phyloP scores from a whole-genome alignment of 2,329 filamentous ascomycete species.

The Pseudogymnoascus sp. region DNA sequence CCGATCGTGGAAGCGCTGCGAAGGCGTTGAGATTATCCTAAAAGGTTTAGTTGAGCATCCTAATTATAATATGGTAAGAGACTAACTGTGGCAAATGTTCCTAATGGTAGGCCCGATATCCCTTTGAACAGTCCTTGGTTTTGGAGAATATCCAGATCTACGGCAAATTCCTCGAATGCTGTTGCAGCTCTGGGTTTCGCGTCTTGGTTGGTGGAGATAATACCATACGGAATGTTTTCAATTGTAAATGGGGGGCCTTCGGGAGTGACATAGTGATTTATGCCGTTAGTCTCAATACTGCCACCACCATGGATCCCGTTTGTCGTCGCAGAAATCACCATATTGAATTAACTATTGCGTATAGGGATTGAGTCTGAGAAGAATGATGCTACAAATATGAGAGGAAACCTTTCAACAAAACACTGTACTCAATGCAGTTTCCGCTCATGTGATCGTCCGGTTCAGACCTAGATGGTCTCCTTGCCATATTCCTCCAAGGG shows the following conservation, averaged over 20 bases:
- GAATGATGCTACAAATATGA: neutral
- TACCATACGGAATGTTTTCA: slow-evolving; percentile 75
- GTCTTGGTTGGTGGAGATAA: slow-evolving; percentile 58
- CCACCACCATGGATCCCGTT: neutral
- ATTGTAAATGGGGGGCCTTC: slow-evolving; percentile 51
- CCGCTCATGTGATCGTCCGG: neutral
- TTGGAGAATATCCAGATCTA: slow-evolving; percentile 54
- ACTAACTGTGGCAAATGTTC: slow-evolving; percentile 47
- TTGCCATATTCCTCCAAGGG: neutral
- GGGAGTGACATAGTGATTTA: neutral
- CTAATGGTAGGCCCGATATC: slow-evolving; percentile 19
- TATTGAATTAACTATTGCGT: neutral
- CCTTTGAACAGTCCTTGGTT: neutral
- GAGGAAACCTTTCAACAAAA: neutral
- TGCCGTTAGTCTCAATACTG: neutral
- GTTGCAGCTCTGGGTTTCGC: slow-evolving; percentile 55
- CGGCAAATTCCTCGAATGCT: slow-evolving; percentile 63
- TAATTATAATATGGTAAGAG: slow-evolving; percentile 38
- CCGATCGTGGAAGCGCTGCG: slow-evolving; percentile 51
- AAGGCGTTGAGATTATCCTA: slow-evolving; percentile 48
- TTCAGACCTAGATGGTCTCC: neutral
- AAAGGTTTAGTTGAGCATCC: neutral
- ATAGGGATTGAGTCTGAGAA: neutral
- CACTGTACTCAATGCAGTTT: neutral
- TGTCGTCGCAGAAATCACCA: neutral